A percentile compares a stretch with the other conserved stretches of the same genome.
Evolutionary conservation across 2,329 filamentous ascomycete species (phyloP).

Genomic region (Chalaropsis ovoidea): DNA sequence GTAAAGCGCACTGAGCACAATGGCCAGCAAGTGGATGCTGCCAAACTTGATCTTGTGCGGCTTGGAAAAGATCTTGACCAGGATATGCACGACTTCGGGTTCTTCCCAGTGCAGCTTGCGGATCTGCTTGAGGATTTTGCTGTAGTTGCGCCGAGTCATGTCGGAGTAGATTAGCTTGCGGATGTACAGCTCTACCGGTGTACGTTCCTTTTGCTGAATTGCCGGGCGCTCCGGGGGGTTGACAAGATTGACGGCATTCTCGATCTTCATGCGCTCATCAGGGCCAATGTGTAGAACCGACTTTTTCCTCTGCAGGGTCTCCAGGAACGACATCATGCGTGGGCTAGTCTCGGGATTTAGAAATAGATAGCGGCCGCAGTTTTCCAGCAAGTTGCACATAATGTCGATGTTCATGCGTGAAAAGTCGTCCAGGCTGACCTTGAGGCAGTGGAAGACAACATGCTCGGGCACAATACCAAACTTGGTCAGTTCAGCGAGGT

Average conservation of each 20-base stretch:
- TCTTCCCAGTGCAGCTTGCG: constrained; percentile 97
- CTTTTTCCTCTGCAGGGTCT: constrained; percentile 93
- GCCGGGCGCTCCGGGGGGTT: constrained; percentile 88
- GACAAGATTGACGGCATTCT: constrained; percentile 96
- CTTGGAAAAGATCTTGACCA: constrained; percentile 90
- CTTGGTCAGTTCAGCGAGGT: constrained; percentile 92
- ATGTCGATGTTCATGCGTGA: constrained; percentile 99
- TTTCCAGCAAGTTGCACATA: constrained; percentile 89
- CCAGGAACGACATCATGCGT: constrained; percentile 85
- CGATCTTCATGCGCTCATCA: constrained; percentile 94
- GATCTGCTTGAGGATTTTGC: constrained; percentile 87
- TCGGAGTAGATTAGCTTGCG: constrained; percentile 88
- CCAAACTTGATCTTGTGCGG: constrained; percentile 96
- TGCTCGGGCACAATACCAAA: constrained; percentile 97
- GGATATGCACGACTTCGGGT: constrained; percentile 63
- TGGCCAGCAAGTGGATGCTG: constrained; percentile 86
- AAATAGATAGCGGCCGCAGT: constrained; percentile 87
- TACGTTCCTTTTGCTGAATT: constrained; percentile 93
- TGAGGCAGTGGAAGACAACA: constrained; percentile 96
- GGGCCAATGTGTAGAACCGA: constrained; percentile 88
- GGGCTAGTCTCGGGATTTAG: constrained; percentile 87
- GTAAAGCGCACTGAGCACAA: constrained; percentile 77
- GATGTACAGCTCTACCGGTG: constrained; percentile 84
- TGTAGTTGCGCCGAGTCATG: constrained; percentile 86
- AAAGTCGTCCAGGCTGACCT: constrained; percentile 94